phyloP scores from a whole-genome alignment of 164 flowering plant genomes.

The Euptelea pleiosperma region DNA sequence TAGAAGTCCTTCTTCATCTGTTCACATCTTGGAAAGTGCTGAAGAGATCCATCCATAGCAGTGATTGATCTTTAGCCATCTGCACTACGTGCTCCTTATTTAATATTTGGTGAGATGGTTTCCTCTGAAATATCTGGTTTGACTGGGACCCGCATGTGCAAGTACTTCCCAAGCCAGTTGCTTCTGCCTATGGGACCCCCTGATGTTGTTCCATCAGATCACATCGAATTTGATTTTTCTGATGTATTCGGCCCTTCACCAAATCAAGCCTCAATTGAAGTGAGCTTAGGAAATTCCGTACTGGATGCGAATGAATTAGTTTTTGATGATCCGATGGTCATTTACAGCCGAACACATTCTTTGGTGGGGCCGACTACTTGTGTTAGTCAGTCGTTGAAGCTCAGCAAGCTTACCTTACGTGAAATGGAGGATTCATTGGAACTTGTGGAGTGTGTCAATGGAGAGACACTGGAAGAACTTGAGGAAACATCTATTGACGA shows the following conservation, averaged over 20 bases:
- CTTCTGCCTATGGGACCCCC: constrained; percentile 37
- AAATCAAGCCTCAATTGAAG: constrained; percentile 35
- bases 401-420: constrained; percentile 49
- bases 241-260: constrained; percentile 88
- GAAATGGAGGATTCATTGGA: constrained; percentile 48
- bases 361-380: constrained; percentile 65
- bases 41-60: constrained; percentile 24
- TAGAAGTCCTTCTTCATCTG: constrained; percentile 44
- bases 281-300: constrained; percentile 23
- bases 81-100: constrained; percentile 4
- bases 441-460: constrained; percentile 30
- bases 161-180: constrained; percentile 32
- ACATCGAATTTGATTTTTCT: constrained; percentile 71
- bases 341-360: constrained; percentile 69
- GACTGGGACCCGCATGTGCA: constrained; percentile 22
- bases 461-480: constrained; percentile 23
- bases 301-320: constrained; percentile 33
- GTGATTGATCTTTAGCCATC: constrained; percentile 8
- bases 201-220: constrained; percentile 41
- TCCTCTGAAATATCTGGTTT: constrained; percentile 44
- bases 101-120: constrained; percentile 46
- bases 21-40: constrained; percentile 12
- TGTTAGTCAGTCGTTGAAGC: constrained; percentile 48
- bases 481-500: constrained; percentile 23
- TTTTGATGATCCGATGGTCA: constrained; percentile 58